These are phyloP conservation scores for Parastagonospora nodorum DNA, from an alignment of 2,329 filamentous ascomycete genomes.

Conservation along the genomic window DNA sequence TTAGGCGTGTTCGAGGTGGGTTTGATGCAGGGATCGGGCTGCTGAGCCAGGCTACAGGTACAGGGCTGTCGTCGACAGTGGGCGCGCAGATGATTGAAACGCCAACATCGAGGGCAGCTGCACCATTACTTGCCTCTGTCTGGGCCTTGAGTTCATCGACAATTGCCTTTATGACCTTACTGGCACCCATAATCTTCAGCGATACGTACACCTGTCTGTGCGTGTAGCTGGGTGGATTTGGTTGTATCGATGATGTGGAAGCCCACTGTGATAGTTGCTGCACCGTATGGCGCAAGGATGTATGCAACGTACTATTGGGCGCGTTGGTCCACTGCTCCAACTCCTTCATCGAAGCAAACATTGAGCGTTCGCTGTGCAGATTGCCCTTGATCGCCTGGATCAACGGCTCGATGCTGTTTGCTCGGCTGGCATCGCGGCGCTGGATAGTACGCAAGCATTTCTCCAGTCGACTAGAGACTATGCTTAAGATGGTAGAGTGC, in stretches of 20 bases:
- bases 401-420: constrained; percentile 70
- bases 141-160: constrained; percentile 70
- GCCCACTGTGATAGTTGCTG: constrained; percentile 71
- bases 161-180: constrained; percentile 64
- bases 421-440: constrained; percentile 67
- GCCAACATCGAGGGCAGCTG: constrained; percentile 70
- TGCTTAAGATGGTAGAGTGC: constrained; percentile 72
- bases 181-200: constrained; percentile 65
- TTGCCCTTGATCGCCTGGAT: constrained; percentile 66
- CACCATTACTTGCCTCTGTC: constrained; percentile 63
- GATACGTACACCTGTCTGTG: constrained; percentile 71
- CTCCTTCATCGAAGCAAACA: constrained; percentile 67
- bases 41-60: constrained; percentile 41
- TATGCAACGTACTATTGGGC: constrained; percentile 60
- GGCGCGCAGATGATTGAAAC: constrained; percentile 73
- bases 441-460: constrained; percentile 70
- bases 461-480: constrained; percentile 71
- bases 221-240: constrained; percentile 68
- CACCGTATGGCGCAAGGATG: constrained; percentile 65
- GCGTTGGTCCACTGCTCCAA: constrained; percentile 69
- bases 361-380: constrained; percentile 64
- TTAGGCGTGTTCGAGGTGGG: constrained; percentile 50
- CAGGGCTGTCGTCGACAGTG: constrained; percentile 45
- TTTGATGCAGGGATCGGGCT: constrained; percentile 32
- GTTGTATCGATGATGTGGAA: constrained; percentile 54